A percentile compares a stretch with the other conserved stretches of the same genome.
Conservation (phyloP, 73 alveolate genomes). For the Tetrahymena malaccensis region DNA sequence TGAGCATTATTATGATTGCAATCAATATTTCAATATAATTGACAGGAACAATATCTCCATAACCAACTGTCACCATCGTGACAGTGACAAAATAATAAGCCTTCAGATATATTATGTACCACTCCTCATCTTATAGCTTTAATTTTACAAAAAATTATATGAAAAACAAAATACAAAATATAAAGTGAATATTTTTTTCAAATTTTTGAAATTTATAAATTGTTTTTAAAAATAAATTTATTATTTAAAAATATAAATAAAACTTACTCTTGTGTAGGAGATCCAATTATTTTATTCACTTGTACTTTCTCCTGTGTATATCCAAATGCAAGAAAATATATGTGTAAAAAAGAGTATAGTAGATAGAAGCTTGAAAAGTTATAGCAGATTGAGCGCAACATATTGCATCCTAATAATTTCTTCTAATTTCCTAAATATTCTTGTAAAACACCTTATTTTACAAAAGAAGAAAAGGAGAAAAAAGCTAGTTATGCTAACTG, state of each 20-base stretch:
- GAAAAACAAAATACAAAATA: no score
- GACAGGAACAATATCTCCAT: constrained; percentile 25
- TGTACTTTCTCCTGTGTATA: not conserved
- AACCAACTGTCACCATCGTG: constrained; percentile 39
- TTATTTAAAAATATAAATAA: no score
- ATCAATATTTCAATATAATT: constrained; percentile 4
- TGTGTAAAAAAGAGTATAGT: not conserved
- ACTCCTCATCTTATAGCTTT: not conserved
- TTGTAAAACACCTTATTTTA: not conserved
- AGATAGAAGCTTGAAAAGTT: not conserved
- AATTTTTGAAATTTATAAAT: no score
- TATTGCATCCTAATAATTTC: not conserved
- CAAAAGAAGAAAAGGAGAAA: not conserved
- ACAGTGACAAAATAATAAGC: constrained; percentile 31
- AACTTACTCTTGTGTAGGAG: not conserved
- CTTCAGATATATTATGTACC: not conserved
- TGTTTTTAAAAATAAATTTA: no score
- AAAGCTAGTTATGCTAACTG: not conserved
- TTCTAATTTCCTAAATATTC: not conserved
- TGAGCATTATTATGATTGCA: constrained; percentile 9
- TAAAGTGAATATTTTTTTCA: no score
- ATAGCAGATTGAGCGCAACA: not conserved
- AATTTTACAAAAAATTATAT: not conserved
- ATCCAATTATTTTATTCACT: not conserved
- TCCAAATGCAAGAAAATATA: not conserved